Evolutionary conservation across 2,329 filamentous ascomycete species (phyloP).

Genomic region (Cadophora sp.): DNA sequence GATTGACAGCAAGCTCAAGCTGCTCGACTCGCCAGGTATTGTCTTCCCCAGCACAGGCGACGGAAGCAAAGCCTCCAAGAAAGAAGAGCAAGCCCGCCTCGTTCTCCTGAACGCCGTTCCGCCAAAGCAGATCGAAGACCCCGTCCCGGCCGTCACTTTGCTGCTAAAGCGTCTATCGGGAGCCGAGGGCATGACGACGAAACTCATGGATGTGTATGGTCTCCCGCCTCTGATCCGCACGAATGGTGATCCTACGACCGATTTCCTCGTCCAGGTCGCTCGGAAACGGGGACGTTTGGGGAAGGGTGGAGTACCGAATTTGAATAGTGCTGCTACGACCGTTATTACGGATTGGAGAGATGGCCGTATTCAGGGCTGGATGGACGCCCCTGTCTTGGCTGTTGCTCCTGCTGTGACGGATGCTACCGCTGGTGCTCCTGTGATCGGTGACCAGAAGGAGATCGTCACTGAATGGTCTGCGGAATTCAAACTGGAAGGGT

Average conservation of each 20-base stretch:
- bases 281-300: conserved; percentile 90
- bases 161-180: conserved; percentile 82
- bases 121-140: conserved; percentile 92
- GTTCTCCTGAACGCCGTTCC: conserved; percentile 91
- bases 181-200: conserved; percentile 75
- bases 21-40: conserved; percentile 93
- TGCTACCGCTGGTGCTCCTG: conserved; percentile 50
- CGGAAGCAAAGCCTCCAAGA: conserved; percentile 60
- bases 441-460: conserved; percentile 74
- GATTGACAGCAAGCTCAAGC: conserved; percentile 90
- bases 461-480: conserved; percentile 93
- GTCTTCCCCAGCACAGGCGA: conserved; percentile 80
- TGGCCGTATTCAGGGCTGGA: conserved; percentile 92
- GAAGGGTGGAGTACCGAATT: conserved; percentile 87
- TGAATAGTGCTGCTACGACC: conserved; percentile 85
- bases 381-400: conserved; percentile 73
- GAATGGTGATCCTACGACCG: conserved; percentile 79
- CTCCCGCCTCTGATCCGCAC: conserved; percentile 77
- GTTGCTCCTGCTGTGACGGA: conserved; percentile 52
- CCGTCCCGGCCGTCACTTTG: conserved; percentile 83
- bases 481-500: conserved; percentile 92
- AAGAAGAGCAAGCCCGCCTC: conserved; percentile 81
- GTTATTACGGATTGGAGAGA: conserved; percentile 98
- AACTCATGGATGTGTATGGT: conserved; percentile 83
- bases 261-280: conserved; percentile 94